A percentile compares a stretch with the other conserved stretches of the same genome.
phyloP scores from a whole-genome alignment of 2,329 filamentous ascomycete species.

The Coniochaeta prunicola region DNA sequence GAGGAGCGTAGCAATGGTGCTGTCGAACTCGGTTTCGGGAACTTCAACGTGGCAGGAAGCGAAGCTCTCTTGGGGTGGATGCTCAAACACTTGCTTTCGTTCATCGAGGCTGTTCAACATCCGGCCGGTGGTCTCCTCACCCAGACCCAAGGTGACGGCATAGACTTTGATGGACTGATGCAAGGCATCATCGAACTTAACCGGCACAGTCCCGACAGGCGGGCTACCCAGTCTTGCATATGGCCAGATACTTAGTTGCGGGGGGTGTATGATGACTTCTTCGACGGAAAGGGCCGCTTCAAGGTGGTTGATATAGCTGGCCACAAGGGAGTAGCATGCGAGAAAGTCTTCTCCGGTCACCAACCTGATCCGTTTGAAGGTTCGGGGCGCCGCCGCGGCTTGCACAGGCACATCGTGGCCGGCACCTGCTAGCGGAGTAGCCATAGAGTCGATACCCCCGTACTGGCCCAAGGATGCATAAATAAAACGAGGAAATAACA shows the following conservation, averaged over 20 bases:
- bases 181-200: not conserved
- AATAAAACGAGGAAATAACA: not conserved
- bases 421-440: not conserved
- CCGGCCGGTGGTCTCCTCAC: not conserved
- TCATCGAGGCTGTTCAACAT: not conserved
- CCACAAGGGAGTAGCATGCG: not conserved
- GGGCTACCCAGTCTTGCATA: not conserved
- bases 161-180: not conserved
- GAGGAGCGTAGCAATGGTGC: not conserved
- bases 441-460: not conserved
- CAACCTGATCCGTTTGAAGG: conserved; percentile 3
- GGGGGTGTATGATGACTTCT: not conserved
- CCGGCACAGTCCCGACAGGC: not conserved
- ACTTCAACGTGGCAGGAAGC: not conserved
- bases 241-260: not conserved
- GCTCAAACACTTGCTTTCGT: not conserved
- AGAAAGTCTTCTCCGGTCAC: not conserved
- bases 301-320: not conserved
- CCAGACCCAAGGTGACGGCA: not conserved
- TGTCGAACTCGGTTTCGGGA: not conserved
- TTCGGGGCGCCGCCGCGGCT: not conserved
- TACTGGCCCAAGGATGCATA: not conserved
- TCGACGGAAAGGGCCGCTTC: not conserved
- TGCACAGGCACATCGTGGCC: not conserved
- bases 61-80: not conserved